Percentiles rank a stretch among this genome's conserved stretches.
These are phyloP conservation scores for Canavalia gladiata DNA, from an alignment of 306 rosid genomes.

Conservation along the genomic window DNA sequence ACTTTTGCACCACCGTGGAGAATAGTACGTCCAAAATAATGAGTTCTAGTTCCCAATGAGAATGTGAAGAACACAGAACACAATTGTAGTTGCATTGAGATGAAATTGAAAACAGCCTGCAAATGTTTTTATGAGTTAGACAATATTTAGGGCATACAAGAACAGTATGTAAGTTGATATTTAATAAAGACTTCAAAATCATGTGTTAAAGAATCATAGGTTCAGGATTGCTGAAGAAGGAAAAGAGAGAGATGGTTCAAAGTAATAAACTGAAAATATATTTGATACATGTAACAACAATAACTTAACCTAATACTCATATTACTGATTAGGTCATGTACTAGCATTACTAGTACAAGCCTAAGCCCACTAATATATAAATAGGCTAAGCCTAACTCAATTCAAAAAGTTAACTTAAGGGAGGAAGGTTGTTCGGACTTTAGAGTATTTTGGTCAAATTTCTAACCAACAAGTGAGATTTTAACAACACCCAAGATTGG, in stretches of 20 bases:
- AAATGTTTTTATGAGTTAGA: conserved; percentile 42
- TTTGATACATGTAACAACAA: neutral
- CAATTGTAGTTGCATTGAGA: conserved; percentile 96
- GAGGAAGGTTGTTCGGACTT: neutral
- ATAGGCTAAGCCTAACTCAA: neutral
- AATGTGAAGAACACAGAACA: conserved; percentile 99
- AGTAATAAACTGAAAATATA: conserved; percentile 25
- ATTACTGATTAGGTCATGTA: neutral
- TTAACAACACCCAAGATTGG: neutral
- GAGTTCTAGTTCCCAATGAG: conserved; percentile 96
- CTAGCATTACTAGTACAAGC: neutral
- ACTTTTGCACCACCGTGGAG: conserved; percentile 99
- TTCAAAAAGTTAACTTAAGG: neutral
- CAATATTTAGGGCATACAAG: conserved; percentile 18
- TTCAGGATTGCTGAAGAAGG: neutral
- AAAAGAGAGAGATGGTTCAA: neutral
- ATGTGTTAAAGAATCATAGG: neutral
- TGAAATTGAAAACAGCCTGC: conserved; percentile 96
- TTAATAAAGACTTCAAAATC: conserved; percentile 4
- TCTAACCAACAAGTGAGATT: neutral
- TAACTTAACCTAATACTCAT: neutral
- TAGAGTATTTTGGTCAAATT: neutral
- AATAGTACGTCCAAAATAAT: conserved; percentile 96
- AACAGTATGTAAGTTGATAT: conserved; percentile 14
- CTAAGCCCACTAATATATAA: neutral